Conservation (phyloP, 805 yeast genomes). For the Candida insectorum region DNA sequence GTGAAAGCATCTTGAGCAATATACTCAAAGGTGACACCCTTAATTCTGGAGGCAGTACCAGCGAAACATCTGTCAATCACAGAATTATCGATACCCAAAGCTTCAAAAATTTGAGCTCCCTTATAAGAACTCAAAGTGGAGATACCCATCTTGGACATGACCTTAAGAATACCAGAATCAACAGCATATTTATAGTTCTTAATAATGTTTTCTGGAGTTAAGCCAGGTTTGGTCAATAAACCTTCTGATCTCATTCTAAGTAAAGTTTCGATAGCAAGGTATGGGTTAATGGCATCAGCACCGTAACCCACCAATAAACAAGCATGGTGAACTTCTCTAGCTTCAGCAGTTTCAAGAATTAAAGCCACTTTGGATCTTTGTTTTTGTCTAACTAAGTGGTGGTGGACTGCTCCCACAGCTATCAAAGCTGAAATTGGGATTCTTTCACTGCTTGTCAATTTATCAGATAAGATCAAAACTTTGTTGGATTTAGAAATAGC, state of each 20-base stretch:
- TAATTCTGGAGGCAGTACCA: constrained; percentile 95
- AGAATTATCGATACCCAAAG: constrained; percentile 91
- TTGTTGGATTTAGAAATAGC: constrained; percentile 76
- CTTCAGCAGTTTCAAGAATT: constrained; percentile 92
- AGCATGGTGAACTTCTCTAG: constrained; percentile 95
- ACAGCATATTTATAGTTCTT: constrained; percentile 79
- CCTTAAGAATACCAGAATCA: constrained; percentile 90
- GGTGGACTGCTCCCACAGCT: constrained; percentile 97
- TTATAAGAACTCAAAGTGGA: constrained; percentile 97
- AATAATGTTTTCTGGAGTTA: constrained; percentile 59
- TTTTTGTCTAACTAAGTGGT: constrained; percentile 90
- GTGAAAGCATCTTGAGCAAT: constrained; percentile 96
- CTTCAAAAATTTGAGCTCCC: constrained; percentile 98
- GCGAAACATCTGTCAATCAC: constrained; percentile 95
- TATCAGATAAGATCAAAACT: constrained; percentile 75
- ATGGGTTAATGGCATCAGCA: constrained; percentile 94
- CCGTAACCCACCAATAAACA: constrained; percentile 95
- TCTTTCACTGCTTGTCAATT: constrained; percentile 53
- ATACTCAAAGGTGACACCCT: constrained; percentile 92
- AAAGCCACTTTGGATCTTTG: constrained; percentile 94
- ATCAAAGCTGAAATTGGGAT: constrained; percentile 83
- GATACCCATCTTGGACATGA: constrained; percentile 99
- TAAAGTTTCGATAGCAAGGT: constrained; percentile 86
- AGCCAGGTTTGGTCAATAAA: constrained; percentile 51
- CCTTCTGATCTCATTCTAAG: constrained; percentile 81